Conservation (phyloP, 2,329 filamentous ascomycete species). For the Sporothrix globosa region DNA sequence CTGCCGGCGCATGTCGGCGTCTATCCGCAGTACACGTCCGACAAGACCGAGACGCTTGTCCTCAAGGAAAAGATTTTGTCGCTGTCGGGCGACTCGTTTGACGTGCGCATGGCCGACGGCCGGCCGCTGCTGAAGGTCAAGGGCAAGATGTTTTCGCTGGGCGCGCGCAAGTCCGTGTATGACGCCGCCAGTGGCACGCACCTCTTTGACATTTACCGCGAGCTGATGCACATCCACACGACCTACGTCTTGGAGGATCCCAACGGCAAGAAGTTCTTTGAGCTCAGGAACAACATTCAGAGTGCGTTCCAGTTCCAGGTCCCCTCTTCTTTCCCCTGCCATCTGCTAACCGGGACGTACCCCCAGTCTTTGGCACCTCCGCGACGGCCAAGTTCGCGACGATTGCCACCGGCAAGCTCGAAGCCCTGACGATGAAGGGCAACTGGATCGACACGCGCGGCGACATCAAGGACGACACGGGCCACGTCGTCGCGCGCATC, state of each 20-base stretch:
- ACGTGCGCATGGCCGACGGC: slow-evolving; percentile 60
- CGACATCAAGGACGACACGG: slow-evolving; percentile 25
- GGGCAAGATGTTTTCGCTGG: slow-evolving; percentile 57
- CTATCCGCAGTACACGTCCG: slow-evolving; percentile 32
- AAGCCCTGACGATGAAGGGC: slow-evolving; percentile 61
- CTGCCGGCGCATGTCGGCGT: slow-evolving; percentile 33
- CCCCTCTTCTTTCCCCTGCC: too few species aligned
- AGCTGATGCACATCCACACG: slow-evolving; percentile 54
- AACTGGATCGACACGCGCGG: slow-evolving; percentile 58
- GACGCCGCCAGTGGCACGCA: slow-evolving; percentile 58
- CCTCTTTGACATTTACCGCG: slow-evolving; percentile 62
- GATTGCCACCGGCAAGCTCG: slow-evolving; percentile 46
- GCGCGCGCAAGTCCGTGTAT: slow-evolving; percentile 58
- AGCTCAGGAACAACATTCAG: slow-evolving; percentile 59
- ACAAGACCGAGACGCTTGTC: slow-evolving; percentile 52
- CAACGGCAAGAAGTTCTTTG: slow-evolving; percentile 52
- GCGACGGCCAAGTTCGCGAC: slow-evolving; percentile 62
- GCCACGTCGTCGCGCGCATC: slow-evolving; percentile 59
- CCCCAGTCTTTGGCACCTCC: slow-evolving; percentile 59
- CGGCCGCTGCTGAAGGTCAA: slow-evolving; percentile 59
- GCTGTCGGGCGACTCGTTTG: slow-evolving; percentile 66
- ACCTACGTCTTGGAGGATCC: slow-evolving; percentile 56
- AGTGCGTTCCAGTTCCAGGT: slow-evolving; percentile 47
- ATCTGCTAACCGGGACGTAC: slow-evolving; percentile 1
- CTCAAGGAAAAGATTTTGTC: slow-evolving; percentile 66